Evolutionary conservation across 1,284 basidiomycete species (phyloP).

Genomic region (Cryptococcus sp.): DNA sequence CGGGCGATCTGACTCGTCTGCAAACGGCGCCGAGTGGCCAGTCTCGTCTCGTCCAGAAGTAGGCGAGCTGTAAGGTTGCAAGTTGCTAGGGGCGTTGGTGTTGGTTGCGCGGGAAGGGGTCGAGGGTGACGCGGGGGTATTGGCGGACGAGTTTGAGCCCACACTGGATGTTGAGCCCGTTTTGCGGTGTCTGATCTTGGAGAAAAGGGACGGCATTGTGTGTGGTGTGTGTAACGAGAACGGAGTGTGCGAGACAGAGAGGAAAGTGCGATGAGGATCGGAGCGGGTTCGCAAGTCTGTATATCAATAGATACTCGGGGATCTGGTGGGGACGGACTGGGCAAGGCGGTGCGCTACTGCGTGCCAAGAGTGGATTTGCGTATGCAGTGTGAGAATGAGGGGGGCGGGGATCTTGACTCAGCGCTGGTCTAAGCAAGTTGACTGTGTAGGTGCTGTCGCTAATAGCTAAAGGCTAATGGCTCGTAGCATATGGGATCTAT

Average conservation of each 20-base stretch:
- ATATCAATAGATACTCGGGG: not conserved
- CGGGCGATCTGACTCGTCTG: slow-evolving; percentile 19
- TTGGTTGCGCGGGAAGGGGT: not conserved
- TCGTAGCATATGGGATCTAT: no score
- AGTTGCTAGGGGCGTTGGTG: not conserved
- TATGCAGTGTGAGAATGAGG: no score
- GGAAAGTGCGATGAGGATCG: not conserved
- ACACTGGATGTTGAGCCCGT: slow-evolving; percentile 17
- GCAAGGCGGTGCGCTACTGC: no score
- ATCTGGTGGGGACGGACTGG: no score
- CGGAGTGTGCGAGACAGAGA: not conserved
- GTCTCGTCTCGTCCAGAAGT: slow-evolving; percentile 5
- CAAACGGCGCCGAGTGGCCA: slow-evolving; percentile 16
- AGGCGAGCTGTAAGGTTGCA: not conserved
- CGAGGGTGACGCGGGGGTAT: slow-evolving; percentile 5
- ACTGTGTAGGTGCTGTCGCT: no score
- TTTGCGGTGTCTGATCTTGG: slow-evolving; percentile 25
- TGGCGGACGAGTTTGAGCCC: slow-evolving; percentile 4
- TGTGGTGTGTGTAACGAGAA: not conserved
- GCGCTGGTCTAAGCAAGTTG: no score
- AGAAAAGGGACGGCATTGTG: slow-evolving; percentile 34
- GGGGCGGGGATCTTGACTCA: no score
- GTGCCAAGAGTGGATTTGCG: no score
- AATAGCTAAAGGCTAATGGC: no score
- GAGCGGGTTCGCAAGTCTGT: not conserved